phyloP scores from a whole-genome alignment of 2,329 filamentous ascomycete genomes.

The Aureobasidium lini region DNA sequence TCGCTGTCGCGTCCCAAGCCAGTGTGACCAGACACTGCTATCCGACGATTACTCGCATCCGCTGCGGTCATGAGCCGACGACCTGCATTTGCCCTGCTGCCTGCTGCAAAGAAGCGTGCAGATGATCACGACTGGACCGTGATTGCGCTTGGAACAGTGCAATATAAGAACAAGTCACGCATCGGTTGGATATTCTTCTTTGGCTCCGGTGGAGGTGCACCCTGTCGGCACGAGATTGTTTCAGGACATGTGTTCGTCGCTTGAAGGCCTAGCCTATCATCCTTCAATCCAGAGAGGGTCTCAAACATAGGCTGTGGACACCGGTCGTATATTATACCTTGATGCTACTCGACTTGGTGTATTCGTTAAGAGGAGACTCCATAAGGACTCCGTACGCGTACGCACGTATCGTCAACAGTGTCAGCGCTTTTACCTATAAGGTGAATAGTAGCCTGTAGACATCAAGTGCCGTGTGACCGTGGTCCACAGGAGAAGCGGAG shows the following conservation, averaged over 20 bases:
- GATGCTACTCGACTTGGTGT: background rate
- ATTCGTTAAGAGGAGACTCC: background rate
- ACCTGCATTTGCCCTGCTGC: constrained; percentile 9
- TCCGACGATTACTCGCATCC: constrained; percentile 6
- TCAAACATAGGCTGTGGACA: background rate
- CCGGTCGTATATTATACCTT: constrained; percentile 3
- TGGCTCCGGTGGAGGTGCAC: background rate
- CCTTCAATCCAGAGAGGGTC: background rate
- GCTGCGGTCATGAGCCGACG: constrained; percentile 10
- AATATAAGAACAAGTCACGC: constrained; percentile 1
- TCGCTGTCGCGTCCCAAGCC: constrained; percentile 5
- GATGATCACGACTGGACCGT: constrained; percentile 13
- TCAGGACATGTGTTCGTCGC: background rate
- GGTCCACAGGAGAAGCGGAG: background rate
- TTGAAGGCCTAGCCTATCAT: background rate
- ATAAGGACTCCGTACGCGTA: background rate
- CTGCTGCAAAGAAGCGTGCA: constrained; percentile 13
- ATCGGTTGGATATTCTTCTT: background rate
- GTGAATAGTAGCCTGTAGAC: background rate
- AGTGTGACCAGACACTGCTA: background rate
- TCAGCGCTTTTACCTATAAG: background rate
- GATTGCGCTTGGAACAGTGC: background rate
- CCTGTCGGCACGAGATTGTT: constrained; percentile 1
- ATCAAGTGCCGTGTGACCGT: constrained; percentile 7
- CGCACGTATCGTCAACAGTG: background rate